These are phyloP conservation scores for Paramyrothecium sp. DNA, from an alignment of 2,329 filamentous ascomycete species.

Conservation along the genomic window DNA sequence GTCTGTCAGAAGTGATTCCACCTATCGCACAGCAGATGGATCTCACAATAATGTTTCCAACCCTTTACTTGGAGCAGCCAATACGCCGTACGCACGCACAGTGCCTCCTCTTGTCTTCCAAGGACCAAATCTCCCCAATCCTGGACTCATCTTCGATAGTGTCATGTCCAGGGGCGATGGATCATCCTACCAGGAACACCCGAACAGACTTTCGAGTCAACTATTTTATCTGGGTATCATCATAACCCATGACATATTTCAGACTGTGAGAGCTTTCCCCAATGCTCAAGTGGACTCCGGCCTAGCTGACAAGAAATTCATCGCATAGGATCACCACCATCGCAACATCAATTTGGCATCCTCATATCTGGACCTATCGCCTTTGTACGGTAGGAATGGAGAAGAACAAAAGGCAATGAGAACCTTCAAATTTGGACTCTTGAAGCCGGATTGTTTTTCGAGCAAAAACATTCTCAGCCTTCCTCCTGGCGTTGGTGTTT, in stretches of 20 bases:
- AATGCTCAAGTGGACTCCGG: constrained; percentile 5
- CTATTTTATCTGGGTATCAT: constrained; percentile 45
- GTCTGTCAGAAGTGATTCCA: constrained; percentile 2
- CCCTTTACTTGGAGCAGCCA: constrained; percentile 11
- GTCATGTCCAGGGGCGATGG: constrained; percentile 11
- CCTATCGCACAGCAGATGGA: constrained; percentile 16
- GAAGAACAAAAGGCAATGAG: constrained; percentile 62
- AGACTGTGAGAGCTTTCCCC: constrained; percentile 16
- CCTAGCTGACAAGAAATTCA: constrained; percentile 15
- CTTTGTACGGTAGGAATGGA: constrained; percentile 68
- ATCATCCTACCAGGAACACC: constrained; percentile 19
- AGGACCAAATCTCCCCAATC: constrained; percentile 11
- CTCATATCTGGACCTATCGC: constrained; percentile 72
- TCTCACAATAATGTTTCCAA: constrained; percentile 14
- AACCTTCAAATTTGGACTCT: constrained; percentile 62
- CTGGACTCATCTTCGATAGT: constrained; percentile 15
- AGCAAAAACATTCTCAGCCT: constrained; percentile 49
- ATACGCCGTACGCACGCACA: constrained; percentile 13
- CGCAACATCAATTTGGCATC: constrained; percentile 40
- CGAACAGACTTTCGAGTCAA: constrained; percentile 40
- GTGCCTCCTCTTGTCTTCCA: constrained; percentile 11
- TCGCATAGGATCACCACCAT: constrained; percentile 18
- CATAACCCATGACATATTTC: constrained; percentile 47
- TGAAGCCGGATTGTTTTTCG: constrained; percentile 56
- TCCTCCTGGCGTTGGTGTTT: constrained; percentile 49